Conservation (phyloP, 2,329 filamentous ascomycete species). For the Macrophomina phaseolina region DNA sequence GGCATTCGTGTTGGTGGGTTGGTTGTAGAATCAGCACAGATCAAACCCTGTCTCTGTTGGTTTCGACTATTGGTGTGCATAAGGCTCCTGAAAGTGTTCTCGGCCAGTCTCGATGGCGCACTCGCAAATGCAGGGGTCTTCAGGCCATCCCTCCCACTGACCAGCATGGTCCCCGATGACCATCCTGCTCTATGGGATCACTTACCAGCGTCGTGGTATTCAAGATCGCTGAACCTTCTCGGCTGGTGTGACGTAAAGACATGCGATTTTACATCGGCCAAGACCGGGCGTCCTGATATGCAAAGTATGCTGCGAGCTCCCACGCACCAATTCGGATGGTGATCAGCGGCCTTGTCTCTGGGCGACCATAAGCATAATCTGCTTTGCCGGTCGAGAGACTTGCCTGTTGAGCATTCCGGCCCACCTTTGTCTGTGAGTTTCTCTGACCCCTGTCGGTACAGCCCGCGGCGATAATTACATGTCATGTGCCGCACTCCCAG, state of each 20-base stretch:
- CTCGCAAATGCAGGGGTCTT: background rate
- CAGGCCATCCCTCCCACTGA: conserved; percentile 1
- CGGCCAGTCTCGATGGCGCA: background rate
- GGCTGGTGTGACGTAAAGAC: conserved; percentile 8
- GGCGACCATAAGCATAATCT: background rate
- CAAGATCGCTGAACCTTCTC: background rate
- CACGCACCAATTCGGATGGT: background rate
- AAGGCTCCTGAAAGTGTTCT: background rate
- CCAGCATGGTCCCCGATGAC: background rate
- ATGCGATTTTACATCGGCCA: background rate
- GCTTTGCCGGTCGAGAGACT: background rate
- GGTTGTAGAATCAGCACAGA: conserved; percentile 10
- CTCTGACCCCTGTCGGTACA: background rate
- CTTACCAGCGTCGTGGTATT: background rate
- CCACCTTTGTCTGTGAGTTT: background rate
- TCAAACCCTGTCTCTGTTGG: background rate
- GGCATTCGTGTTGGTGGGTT: background rate
- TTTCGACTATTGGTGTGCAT: background rate
- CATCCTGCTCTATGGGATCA: background rate
- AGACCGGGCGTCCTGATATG: background rate
- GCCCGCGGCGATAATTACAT: too few species aligned
- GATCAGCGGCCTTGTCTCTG: background rate
- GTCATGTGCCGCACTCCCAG: too few species aligned
- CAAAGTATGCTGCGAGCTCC: background rate
- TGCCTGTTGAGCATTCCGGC: background rate